Percentiles rank a stretch among this genome's conserved stretches.
These are phyloP conservation scores for Chenopodium formosanum DNA, from an alignment of 148 eudicot genomes.

Conservation along the genomic window DNA sequence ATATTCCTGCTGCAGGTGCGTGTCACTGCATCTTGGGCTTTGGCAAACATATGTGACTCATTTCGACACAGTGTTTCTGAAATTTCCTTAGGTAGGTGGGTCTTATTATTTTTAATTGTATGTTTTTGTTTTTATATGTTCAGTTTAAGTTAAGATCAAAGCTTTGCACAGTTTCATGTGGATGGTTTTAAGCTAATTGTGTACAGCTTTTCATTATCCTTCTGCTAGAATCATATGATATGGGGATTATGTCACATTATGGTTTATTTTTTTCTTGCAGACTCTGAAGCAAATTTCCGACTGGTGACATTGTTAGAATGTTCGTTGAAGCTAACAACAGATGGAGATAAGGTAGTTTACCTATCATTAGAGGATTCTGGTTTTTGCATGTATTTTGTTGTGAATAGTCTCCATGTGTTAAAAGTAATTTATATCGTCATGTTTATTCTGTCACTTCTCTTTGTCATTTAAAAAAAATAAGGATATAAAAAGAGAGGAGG, in stretches of 20 bases:
- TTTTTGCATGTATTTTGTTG: not conserved
- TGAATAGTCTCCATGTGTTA: not conserved
- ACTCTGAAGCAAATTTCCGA: conserved; percentile 34
- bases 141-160: not conserved
- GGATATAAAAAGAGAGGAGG: not conserved
- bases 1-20: conserved; percentile 60
- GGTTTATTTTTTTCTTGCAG: conserved; percentile 34
- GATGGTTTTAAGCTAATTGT: not conserved
- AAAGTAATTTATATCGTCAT: not conserved
- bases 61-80: conserved; percentile 53
- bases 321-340: conserved; percentile 70
- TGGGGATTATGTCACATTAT: not conserved
- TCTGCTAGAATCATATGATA: not conserved
- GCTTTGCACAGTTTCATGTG: not conserved
- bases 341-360: conserved; percentile 79
- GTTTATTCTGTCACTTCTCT: conserved; percentile 3
- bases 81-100: conserved; percentile 45
- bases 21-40: conserved; percentile 93
- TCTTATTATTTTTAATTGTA: not conserved
- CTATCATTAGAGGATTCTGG: not conserved
- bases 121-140: no score
- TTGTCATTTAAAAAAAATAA: not conserved
- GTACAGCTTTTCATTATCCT: not conserved
- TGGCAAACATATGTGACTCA: conserved; percentile 92
- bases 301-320: conserved; percentile 48